Percentiles rank a stretch among this genome's conserved stretches.
These are phyloP conservation scores for Daldinia bambusicola DNA, from an alignment of 495 filamentous ascomycete species.

Conservation along the genomic window DNA sequence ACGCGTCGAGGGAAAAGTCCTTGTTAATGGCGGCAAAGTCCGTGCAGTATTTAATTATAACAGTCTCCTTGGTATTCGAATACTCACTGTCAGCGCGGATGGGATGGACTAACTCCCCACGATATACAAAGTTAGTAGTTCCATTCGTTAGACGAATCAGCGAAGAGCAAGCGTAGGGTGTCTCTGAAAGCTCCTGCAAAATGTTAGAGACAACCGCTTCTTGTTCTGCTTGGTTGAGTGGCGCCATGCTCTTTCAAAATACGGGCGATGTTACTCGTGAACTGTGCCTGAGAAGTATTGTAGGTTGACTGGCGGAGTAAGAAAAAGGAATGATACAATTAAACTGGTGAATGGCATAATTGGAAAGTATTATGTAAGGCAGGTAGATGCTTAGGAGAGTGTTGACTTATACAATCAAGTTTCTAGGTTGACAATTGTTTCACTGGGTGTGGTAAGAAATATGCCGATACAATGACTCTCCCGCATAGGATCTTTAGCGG, in stretches of 20 bases:
- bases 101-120: not conserved
- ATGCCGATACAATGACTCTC: no score
- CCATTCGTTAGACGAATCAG: not conserved
- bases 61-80: not conserved
- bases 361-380: no score
- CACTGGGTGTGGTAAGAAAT: no score
- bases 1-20: not conserved
- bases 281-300: not conserved
- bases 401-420: no score
- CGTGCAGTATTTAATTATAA: not conserved
- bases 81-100: not conserved
- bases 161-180: not conserved
- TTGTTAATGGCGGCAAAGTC: not conserved
- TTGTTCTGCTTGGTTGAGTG: not conserved
- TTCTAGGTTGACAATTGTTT: no score
- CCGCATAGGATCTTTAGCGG: no score
- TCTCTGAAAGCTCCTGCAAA: not conserved
- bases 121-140: constrained; percentile 1
- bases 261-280: not conserved
- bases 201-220: not conserved
- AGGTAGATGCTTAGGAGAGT: not conserved
- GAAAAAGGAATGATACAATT: no score
- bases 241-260: not conserved
- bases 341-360: no score
- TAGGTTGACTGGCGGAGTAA: no score